Base-by-base conservation (phyloP, 2,329 filamentous ascomycete species). In the Calonectria pseudoreteaudii region DNA sequence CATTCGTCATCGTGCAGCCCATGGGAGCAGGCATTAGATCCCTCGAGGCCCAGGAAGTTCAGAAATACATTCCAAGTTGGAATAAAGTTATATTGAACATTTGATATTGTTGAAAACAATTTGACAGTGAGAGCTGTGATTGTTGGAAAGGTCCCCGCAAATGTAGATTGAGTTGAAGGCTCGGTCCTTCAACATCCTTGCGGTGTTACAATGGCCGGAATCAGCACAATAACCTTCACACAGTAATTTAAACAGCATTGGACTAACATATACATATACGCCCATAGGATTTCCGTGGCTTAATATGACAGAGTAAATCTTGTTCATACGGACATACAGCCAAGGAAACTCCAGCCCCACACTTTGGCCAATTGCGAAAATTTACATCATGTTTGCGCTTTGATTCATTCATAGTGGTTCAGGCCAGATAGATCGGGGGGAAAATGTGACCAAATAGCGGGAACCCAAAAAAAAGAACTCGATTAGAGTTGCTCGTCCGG, bases 301-400 rank as follows among this genome's bases (percentile, higher is more conserved):
- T 10, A 1, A 7, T 20, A n/a, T 9, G 18, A 10, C 8, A n/a
- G 18, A n/a, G n/a, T 1, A 44, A 7, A 3, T n/a, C 18, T 44
- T 10, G 1, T 18, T 44, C 18, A n/a, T n/a, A 4, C 18, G 18
- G 18, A n/a, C 0, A n/a, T n/a, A 4, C 18, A 8, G 18, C 9
- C 0, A n/a, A 44, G 9, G 7, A 20, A 44, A 44, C 41, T 3
- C 41, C 10, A 16, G 4, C 41, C 7, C 7, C 41, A 44, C 41
- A 20, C 8, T 3, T 8, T 20, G 9, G 2, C 7, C 10, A 7
- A 18, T n/a, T n/a, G 18, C n/a, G 8, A 18, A n/a, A 20, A 44
- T 1, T 16, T 1, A 44, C 18, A 7, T 0, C 0, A 8, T 16
- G 4, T 7, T 44, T 16, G 41, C 6, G n/a, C 3, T 3, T 44